Evolutionary conservation across 345 rosid species (phyloP), one percentile per base, ranked within the genome.

Genomic region (Euphorbia peplus): DNA sequence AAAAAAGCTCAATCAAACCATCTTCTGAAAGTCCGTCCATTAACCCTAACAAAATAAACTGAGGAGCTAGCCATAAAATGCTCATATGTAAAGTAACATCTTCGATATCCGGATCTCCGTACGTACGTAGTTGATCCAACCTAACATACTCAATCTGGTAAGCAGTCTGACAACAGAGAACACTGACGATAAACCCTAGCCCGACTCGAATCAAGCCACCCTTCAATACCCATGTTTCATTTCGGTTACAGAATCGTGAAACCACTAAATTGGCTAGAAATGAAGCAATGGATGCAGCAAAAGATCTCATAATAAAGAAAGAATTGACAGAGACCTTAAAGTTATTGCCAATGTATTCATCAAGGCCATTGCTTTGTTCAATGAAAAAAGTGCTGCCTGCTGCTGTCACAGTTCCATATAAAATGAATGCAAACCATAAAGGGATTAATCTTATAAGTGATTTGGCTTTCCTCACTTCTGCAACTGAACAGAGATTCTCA

Each of bases 1-100:
- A 47, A 18, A 35, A 15, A 29, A 37, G 51, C 32, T 73, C 47
- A 4, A 5, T 19, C 1, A 67, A 10, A 4, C 71, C 56, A n/a
- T 39, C 19, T 8, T 4, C 6, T 24, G 67, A 46, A 15, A 60
- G 42, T 19, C 63, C 68, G 14, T 39, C 12, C 68, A 61, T 42
- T 4, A 66, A 16, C 18, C 76, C 67, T 30, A 73, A 52, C 4
- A 67, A 14, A 10, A 56, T 25, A 32, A 50, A 73, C 11, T 73
- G 76, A 8, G 71, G 71, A 2, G 10, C 21, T 13, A 67, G 26
- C 71, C 42, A 35, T 16, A 59, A 59, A 10, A 60, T 24, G 25
- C 32, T 66, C 61, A 66, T 59, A 1, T 21, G 3, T 8, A 46
- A 19, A 3, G 0, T 5, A 0, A 1, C 1, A 0, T 42, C 11